Evolutionary conservation across 2,329 filamentous ascomycete species (phyloP), one percentile per base, ranked within the genome.

Genomic region (Tolypocladium endophyticum): DNA sequence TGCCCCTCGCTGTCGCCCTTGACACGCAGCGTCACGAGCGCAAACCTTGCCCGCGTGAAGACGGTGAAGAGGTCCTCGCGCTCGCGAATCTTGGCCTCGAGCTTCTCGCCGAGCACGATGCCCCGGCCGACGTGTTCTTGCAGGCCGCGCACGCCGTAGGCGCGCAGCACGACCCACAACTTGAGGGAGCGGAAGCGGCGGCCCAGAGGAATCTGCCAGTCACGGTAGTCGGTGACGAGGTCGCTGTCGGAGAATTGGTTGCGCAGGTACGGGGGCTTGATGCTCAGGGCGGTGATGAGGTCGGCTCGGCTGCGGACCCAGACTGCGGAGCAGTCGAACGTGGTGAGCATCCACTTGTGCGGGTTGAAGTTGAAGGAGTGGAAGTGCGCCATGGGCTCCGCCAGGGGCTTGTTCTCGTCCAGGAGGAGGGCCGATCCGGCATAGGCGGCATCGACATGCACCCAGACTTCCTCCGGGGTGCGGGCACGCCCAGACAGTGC

Each of bases 281-380:
- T 88, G 69, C 84, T 87, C 50, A 96, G 81, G 0, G 92, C 89
- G 62, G 87, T 81, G 52, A 88, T 90, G n/a, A 97, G 82, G 74
- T 92, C 86, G 59, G 79, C 77, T 20, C 92, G 84, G 67, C 87
- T 81, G 63, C 87, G 86, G 56, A 97, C 86, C 75, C 85, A 97
- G 54, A 96, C 81, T 64, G 88, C 88, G 59, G 88, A 91, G 67
- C 80, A 83, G 72, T 97, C 93, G 68, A 97, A 97, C 74, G 96
- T 96, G 60, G 91, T 92, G 23, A 97, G 85, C 55, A 97, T 81
- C 93, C 93, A 97, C 78, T 97, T 97, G 81, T 97, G 92, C 83
- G 96, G 89, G 78, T 97, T 97, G 78, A 93, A 85, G 74, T 96
- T 87, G 81, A 96, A 96, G 64, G 87, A 92, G 77, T 96, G 89